Base-by-base conservation (phyloP, 129 eudicot genomes). In the Erigeron canadensis region DNA sequence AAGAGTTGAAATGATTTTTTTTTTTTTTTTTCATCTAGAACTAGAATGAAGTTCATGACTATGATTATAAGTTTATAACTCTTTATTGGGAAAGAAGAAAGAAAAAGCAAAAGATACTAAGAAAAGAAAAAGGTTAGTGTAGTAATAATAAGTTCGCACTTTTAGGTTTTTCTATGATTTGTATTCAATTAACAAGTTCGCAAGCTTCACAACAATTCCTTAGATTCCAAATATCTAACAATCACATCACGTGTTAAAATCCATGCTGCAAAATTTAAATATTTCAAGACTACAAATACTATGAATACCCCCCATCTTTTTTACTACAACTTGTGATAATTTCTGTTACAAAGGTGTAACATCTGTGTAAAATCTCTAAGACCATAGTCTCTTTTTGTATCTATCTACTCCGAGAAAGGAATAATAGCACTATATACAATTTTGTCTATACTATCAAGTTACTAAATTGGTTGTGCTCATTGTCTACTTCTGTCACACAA, bases 41-140 rank as follows among this genome's bases (percentile, higher is more conserved):
- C 7, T 15, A 12, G 10, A 9, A 51, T 7, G 50, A 7, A n/a
- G 21, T 7, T 19, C 56, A 57, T 57, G 17, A 44, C 13, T 41
- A 22, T 43, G 43, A 57, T 71, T 19, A 15, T 8, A 46, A 54
- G 4, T 10, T 67, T 47, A 34, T 8, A 23, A 46, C 1, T 17
- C 56, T 59, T 48, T 73, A 16, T 73, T 37, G 21, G 62, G 70
- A 47, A 63, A 34, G 62, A 48, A 48, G 12, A 73, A 73, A 47
- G 16, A 28, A 61, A 17, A 48, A 62, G 68, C 4, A 8, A 70
- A 73, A 63, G 63, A 8, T n/a, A 63, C n/a, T 28, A 51, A 11
- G 34, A 40, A 12, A 60, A 46, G 23, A 8, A 22, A 72, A 46
- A 4, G 46, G 23, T 17, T 13, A 60, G 10, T 10, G 16, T 37